phyloP scores from a whole-genome alignment of 1,139 yeast species.

The Blastobotrys serpentis region DNA sequence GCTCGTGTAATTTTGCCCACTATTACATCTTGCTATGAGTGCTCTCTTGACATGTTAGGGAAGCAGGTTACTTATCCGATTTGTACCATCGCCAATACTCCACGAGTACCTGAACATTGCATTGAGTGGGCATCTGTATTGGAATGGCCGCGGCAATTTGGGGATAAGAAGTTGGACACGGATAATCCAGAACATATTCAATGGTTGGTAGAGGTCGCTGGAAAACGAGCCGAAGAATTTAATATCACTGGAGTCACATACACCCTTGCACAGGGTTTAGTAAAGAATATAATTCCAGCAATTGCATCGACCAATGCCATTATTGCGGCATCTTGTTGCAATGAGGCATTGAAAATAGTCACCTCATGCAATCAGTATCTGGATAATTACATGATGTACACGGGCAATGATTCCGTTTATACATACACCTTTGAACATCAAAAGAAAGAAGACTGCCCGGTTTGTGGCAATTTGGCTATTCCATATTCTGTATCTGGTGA shows the following conservation, averaged over 20 bases:
- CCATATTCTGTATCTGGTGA: constrained; percentile 39
- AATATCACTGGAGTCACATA: constrained; percentile 71
- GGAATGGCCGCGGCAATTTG: constrained; percentile 63
- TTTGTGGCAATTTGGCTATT: constrained; percentile 58
- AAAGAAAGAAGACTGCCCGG: constrained; percentile 62
- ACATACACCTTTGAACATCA: constrained; percentile 69
- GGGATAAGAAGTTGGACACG: constrained; percentile 54
- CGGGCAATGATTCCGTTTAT: constrained; percentile 76
- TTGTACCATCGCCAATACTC: constrained; percentile 93
- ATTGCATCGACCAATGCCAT: constrained; percentile 93
- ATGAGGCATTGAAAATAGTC: constrained; percentile 77
- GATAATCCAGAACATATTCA: constrained; percentile 69
- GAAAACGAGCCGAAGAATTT: constrained; percentile 59
- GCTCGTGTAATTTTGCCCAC: constrained; percentile 85
- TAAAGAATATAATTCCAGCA: constrained; percentile 90
- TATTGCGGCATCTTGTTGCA: constrained; percentile 87
- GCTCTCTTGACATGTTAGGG: constrained; percentile 76
- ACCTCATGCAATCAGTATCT: constrained; percentile 67
- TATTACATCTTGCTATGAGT: constrained; percentile 86
- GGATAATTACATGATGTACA: constrained; percentile 82
- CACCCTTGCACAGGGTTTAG: constrained; percentile 76
- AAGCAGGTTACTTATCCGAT: constrained; percentile 77
- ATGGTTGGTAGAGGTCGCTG: constrained; percentile 60
- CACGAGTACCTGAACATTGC: constrained; percentile 91
- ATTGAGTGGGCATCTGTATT: constrained; percentile 86